Conservation (phyloP, 2,329 filamentous ascomycete species). For the Aureobasidium sp. region DNA sequence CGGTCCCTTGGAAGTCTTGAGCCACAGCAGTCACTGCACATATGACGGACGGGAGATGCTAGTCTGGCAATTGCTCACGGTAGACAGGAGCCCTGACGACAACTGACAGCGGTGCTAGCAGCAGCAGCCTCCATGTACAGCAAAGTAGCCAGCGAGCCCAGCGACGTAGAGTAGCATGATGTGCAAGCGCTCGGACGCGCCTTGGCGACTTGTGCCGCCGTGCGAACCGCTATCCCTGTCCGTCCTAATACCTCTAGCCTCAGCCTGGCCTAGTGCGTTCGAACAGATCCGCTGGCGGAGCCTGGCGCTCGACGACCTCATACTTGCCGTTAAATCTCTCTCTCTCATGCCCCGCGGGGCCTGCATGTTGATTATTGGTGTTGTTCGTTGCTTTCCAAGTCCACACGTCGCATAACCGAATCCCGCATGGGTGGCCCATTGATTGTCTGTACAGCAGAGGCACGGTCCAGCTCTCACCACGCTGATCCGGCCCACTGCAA, state of each 20-base stretch:
- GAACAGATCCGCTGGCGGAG: slow-evolving; percentile 10
- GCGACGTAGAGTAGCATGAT: slow-evolving; percentile 13
- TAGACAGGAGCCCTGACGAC: slow-evolving; percentile 3
- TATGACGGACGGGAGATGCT: background rate
- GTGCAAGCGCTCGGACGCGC: slow-evolving; percentile 11
- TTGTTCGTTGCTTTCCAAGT: background rate
- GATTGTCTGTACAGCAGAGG: slow-evolving; percentile 1
- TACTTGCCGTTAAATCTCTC: background rate
- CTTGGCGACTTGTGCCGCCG: slow-evolving; percentile 12
- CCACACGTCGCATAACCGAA: background rate
- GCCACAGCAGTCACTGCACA: slow-evolving; percentile 6
- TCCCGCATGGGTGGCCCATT: background rate
- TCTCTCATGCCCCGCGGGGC: background rate
- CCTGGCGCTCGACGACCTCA: slow-evolving; percentile 4
- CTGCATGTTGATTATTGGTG: slow-evolving; percentile 3
- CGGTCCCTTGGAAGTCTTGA: slow-evolving; percentile 1
- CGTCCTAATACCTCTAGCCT: slow-evolving; percentile 1
- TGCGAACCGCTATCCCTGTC: slow-evolving; percentile 15
- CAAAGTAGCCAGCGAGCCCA: slow-evolving; percentile 4
- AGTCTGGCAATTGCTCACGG: slow-evolving; percentile 10
- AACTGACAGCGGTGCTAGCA: slow-evolving; percentile 1
- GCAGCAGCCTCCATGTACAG: slow-evolving; percentile 6
- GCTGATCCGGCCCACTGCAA: slow-evolving; percentile 2
- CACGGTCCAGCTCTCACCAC: slow-evolving; percentile 10
- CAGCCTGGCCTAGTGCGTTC: background rate